phyloP scores from a whole-genome alignment of 495 filamentous ascomycete species.

The Evansstolkia leycettana region DNA sequence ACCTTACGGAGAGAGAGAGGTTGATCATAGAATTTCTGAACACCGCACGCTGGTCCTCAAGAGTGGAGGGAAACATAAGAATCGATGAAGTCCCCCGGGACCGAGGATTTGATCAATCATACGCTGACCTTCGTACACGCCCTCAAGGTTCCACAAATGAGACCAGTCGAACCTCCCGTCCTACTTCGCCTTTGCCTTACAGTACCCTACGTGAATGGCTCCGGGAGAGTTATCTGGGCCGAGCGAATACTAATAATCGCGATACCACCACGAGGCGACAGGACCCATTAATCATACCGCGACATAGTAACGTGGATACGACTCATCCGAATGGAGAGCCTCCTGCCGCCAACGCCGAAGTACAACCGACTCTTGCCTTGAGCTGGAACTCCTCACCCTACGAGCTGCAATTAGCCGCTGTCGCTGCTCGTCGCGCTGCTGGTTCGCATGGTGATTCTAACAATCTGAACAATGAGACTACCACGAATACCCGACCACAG shows the following conservation, averaged over 20 bases:
- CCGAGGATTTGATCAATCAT: slow-evolving; percentile 14
- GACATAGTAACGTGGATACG: slow-evolving; percentile 19
- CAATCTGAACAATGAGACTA: slow-evolving; percentile 9
- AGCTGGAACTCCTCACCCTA: slow-evolving; percentile 28
- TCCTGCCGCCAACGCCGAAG: slow-evolving; percentile 14
- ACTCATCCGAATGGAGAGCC: slow-evolving; percentile 11
- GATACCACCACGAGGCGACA: slow-evolving; percentile 29
- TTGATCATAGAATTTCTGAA: slow-evolving; percentile 46
- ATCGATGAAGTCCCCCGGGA: slow-evolving; percentile 22
- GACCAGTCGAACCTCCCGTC: slow-evolving; percentile 28
- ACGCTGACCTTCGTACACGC: slow-evolving; percentile 22
- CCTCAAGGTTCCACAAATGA: slow-evolving; percentile 23
- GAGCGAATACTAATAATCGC: slow-evolving; percentile 13
- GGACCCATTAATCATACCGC: slow-evolving; percentile 32
- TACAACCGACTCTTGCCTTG: slow-evolving; percentile 22
- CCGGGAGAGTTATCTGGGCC: slow-evolving; percentile 19
- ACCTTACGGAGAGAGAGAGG: slow-evolving; percentile 43
- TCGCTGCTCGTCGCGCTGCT: slow-evolving; percentile 9
- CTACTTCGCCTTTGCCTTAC: slow-evolving; percentile 19
- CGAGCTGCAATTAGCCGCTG: slow-evolving; percentile 15
- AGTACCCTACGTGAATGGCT: slow-evolving; percentile 15
- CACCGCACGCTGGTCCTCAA: slow-evolving; percentile 28
- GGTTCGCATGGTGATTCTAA: slow-evolving; percentile 11
- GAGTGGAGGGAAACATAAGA: slow-evolving; percentile 2
- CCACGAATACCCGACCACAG: slow-evolving; percentile 4